Base-by-base conservation (phyloP, 2,329 filamentous ascomycete genomes). In the Penicillium sp. region DNA sequence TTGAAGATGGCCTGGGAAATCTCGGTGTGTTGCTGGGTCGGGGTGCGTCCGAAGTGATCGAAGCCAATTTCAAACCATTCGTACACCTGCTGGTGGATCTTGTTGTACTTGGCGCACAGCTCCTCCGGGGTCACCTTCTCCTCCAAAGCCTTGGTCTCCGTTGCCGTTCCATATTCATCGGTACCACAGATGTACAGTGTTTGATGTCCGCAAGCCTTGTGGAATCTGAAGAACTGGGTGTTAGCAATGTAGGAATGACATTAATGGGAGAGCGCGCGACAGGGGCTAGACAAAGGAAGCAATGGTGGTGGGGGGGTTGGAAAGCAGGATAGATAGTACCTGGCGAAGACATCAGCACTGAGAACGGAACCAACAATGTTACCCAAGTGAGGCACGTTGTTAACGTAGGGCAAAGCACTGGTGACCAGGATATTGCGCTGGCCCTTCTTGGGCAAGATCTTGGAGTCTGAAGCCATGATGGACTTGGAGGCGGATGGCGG, bases 61-160 rank as follows among this genome's bases (percentile, higher is more conserved):
- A 97, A 97, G 51, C 80, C 83, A 64, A 97, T 91, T 64, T 89
- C 82, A 74, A 98, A 98, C 88, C 91, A 96, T 69, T 94, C 81
- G 71, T 97, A 97, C 58, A 96, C 85, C 43, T 86, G 87, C 62
- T 88, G 83, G 72, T 96, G 91, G 52, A 95, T 82, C 62, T 82
- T 82, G 73, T 94, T 87, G 75, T 94, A 96, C 74, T 96, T 94
- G 71, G 87, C 82, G 75, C 91, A 96, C 12, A 97, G 81, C 65
- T 90, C 80, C 62, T 86, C 78, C 21, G 90, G 89, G 10, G 84
- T 88, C 56, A 89, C 76, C 13, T 85, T 84, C 67, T 93, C 88
- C 68, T 95, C 88, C 35, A 96, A 81, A 4, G 91, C 91, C 74
- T 95, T 95, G 26, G 91, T 95, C 72, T 96, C 91, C 29, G 90